phyloP scores from a whole-genome alignment of 169 alveolate species.

The Plasmodium sp. region DNA sequence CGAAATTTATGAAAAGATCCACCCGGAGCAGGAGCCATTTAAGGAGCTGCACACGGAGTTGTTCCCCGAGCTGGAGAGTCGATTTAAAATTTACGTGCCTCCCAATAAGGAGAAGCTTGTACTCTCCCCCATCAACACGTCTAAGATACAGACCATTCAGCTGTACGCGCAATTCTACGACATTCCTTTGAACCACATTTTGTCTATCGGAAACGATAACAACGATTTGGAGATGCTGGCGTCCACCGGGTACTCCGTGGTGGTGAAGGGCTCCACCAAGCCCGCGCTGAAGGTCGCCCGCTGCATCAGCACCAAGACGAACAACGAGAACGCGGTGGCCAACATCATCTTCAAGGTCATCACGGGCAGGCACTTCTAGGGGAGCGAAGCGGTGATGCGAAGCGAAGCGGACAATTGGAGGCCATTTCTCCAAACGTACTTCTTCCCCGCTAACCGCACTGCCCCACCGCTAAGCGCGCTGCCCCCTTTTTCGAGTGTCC shows the following conservation, averaged over 20 bases:
- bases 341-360: conserved; percentile 28
- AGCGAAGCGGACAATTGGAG: too few relatives aligned
- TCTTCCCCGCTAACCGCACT: too few relatives aligned
- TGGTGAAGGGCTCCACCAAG: conserved; percentile 12
- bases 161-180: conserved; percentile 14
- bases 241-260: conserved; percentile 45
- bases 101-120: neutral
- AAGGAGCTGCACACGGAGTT: neutral
- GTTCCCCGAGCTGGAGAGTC: neutral
- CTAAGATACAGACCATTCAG: conserved; percentile 13
- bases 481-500: too few relatives aligned
- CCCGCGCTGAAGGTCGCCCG: neutral
- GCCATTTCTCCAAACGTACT: too few relatives aligned
- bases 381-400: neutral
- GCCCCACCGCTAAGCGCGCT: too few relatives aligned
- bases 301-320: conserved; percentile 29
- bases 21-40: neutral
- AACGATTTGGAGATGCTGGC: conserved; percentile 54
- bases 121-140: conserved; percentile 30
- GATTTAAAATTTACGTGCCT: conserved; percentile 22
- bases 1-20: conserved; percentile 6
- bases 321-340: conserved; percentile 44
- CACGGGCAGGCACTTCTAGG: neutral
- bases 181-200: neutral
- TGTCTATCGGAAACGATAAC: conserved; percentile 45